Evolutionary conservation across 139 green algal genomes (phyloP), one percentile per base, ranked within the genome.

Genomic region (Picochlorum costavermella): DNA sequence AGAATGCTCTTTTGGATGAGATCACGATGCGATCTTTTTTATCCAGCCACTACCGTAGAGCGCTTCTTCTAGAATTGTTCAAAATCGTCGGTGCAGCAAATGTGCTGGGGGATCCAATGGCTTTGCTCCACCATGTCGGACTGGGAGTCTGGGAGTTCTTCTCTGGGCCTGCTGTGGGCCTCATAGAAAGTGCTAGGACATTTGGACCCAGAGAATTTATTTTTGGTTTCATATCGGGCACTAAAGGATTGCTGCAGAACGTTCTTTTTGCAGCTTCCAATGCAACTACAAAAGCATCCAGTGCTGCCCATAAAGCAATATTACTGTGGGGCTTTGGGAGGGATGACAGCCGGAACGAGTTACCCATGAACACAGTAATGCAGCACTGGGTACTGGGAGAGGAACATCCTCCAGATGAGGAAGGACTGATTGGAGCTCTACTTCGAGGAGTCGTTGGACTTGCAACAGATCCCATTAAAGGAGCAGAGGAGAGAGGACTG

Each of bases 11-110:
- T 60, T 71, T 94, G 64, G 67, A 74, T 23, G 25, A 49, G 1
- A 68, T 77, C 4, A 75, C 80, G 1, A 72, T 94, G 48, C 55
- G 48, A 26, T 79, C 89, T 73, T 71, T 83, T 57, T 33, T 80
- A 17, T 46, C 68, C 56, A 63, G 70, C 36, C 86, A 92, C 64
- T 92, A 92, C 72, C 63, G 75, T 44, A 65, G 73, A 40, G 44
- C 72, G 14, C 72, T 73, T 16, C 33, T 92, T 56, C 76, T 74
- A 4, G 73, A 90, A 72, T 61, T 92, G n/a, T 59, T 78, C 60
- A 84, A 86, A 67, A 50, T 85, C 4, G 53, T 83, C 28, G 79
- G 73, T 11, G 64, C 70, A 16, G 70, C 76, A 8, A 69, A 60
- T 23, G 31, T 85, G 8, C 60, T 85, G 37, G 79, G 79, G 9